phyloP scores from a whole-genome alignment of 2,329 filamentous ascomycete genomes.

The Chaetothyriales sp. region DNA sequence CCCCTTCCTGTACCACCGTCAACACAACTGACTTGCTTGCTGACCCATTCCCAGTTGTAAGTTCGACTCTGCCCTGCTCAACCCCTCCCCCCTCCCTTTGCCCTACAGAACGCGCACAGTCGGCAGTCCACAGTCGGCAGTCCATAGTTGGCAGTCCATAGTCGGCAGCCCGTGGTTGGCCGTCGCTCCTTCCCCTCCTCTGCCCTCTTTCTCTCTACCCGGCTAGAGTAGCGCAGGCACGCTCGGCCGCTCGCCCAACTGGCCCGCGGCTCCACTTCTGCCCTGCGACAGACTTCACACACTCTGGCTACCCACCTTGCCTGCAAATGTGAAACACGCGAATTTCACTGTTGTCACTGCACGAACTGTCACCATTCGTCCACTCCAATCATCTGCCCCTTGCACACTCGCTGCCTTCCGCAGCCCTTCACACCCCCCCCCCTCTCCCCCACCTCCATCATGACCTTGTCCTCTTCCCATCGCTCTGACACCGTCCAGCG shows the following conservation, averaged over 20 bases:
- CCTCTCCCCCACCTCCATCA: slow-evolving; percentile 8
- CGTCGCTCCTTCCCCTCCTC: no score
- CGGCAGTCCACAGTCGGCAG: neutral
- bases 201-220: neutral
- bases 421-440: slow-evolving; percentile 2
- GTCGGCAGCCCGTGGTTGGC: neutral
- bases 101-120: neutral
- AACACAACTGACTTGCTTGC: neutral
- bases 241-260: slow-evolving; percentile 1
- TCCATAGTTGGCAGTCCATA: no score
- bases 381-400: neutral
- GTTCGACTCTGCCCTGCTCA: slow-evolving; percentile 5
- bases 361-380: neutral
- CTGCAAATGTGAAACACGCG: neutral
- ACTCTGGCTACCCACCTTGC: slow-evolving; percentile 2
- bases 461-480: slow-evolving; percentile 5
- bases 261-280: slow-evolving; percentile 11
- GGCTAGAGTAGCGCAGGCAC: neutral
- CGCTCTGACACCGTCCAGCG: slow-evolving; percentile 42
- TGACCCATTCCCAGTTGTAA: slow-evolving; percentile 9
- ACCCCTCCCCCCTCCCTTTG: slow-evolving; percentile 3
- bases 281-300: slow-evolving; percentile 6
- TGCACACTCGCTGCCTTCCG: neutral
- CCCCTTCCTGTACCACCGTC: neutral
- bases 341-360: neutral